Evolutionary conservation across 148 eudicot genomes (phyloP).

Genomic region (Silene conica): DNA sequence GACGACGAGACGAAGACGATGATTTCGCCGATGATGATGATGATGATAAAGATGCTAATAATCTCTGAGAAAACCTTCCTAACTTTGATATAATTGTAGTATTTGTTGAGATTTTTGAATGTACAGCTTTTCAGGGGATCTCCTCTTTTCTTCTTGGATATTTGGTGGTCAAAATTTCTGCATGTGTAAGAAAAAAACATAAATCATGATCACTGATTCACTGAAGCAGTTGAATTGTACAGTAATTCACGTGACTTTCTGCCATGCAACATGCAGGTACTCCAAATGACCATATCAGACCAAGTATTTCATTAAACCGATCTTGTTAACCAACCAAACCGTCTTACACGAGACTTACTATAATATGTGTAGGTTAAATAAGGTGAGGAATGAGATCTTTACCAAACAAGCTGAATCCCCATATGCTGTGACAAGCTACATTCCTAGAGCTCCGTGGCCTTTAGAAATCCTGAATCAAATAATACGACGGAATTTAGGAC

Average conservation of each 20-base stretch:
- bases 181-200: constrained; percentile 23
- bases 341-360: not conserved
- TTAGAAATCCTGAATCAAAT: constrained; percentile 35
- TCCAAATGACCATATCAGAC: not conserved
- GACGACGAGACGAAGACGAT: constrained; percentile 27
- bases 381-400: constrained; percentile 16
- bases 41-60: constrained; percentile 27
- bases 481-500: not conserved
- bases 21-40: constrained; percentile 3
- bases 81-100: constrained; percentile 25
- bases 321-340: not conserved
- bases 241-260: not conserved
- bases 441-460: constrained; percentile 66
- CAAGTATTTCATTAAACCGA: not conserved
- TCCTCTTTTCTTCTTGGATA: constrained; percentile 19
- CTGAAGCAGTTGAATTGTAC: too few species aligned
- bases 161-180: constrained; percentile 26
- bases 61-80: constrained; percentile 52
- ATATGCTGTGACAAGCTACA: constrained; percentile 47
- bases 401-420: constrained; percentile 54
- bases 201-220: not conserved
- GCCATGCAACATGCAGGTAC: not conserved
- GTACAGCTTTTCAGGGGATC: constrained; percentile 37
- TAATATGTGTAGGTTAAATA: too few species aligned
- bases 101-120: constrained; percentile 26